A percentile compares a stretch with the other conserved stretches of the same genome.
phyloP scores from a whole-genome alignment of 208 protist species.

The Leishmania tarentolae region DNA sequence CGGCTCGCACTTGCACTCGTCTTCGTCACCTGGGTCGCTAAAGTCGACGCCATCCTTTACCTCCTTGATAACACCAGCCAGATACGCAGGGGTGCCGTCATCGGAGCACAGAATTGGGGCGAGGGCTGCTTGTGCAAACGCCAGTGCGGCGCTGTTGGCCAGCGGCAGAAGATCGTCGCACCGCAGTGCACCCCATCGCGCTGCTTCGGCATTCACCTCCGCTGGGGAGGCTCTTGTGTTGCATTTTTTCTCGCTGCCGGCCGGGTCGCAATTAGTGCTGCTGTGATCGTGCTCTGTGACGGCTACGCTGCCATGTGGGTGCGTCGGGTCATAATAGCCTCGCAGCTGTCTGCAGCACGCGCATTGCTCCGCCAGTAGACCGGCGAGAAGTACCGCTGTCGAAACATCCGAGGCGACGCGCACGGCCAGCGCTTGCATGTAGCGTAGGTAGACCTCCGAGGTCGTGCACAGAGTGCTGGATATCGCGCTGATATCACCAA shows the following conservation, averaged over 20 bases:
- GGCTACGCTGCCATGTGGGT: background rate
- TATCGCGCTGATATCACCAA: background rate
- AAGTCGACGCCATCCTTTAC: background rate
- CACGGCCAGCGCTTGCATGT: constrained; percentile 28
- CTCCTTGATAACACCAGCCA: background rate
- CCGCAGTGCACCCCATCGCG: background rate
- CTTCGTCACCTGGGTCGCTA: background rate
- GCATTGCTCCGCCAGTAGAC: constrained; percentile 31
- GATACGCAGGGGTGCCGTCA: background rate
- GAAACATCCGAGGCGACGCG: constrained; percentile 23
- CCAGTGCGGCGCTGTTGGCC: constrained; percentile 19
- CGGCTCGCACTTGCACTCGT: background rate
- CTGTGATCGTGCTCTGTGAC: background rate
- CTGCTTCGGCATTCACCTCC: background rate
- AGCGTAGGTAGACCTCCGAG: constrained; percentile 26
- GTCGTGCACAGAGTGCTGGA: constrained; percentile 20
- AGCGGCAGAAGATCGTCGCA: constrained; percentile 23
- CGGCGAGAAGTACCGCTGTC: constrained; percentile 14
- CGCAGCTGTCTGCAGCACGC: constrained; percentile 21
- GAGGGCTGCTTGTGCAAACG: constrained; percentile 21
- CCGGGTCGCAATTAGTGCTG: background rate
- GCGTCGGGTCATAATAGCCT: background rate
- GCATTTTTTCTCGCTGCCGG: background rate
- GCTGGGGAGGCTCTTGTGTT: background rate
- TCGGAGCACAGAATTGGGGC: constrained; percentile 12